Percentiles rank a stretch among this genome's conserved stretches.
Evolutionary conservation across 2,329 filamentous ascomycete genomes (phyloP).

Genomic region (Claviceps capensis): DNA sequence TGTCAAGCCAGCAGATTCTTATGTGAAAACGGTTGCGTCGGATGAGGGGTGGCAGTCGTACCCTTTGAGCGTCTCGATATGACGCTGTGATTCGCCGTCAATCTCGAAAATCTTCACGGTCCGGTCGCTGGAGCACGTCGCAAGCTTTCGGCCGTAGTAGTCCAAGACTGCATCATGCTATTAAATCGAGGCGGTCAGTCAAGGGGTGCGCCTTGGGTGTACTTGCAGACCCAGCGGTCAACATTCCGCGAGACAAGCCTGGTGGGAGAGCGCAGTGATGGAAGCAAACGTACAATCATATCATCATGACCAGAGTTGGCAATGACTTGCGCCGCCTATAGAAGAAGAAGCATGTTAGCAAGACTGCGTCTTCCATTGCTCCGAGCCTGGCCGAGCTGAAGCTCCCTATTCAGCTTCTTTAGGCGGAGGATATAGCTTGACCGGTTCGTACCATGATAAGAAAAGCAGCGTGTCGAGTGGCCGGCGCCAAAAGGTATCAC

Average conservation of each 20-base stretch:
- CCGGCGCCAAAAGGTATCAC: slow-evolving; percentile 1
- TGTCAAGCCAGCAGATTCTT: background rate
- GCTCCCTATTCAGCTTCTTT: background rate
- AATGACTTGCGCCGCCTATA: slow-evolving; percentile 30
- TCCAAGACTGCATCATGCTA: slow-evolving; percentile 96
- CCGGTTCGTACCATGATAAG: slow-evolving; percentile 3
- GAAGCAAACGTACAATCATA: slow-evolving; percentile 74
- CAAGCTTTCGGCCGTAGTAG: slow-evolving; percentile 92
- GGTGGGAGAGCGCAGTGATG: background rate
- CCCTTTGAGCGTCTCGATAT: slow-evolving; percentile 92
- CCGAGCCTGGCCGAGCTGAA: background rate
- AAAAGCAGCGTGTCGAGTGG: background rate
- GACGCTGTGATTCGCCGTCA: slow-evolving; percentile 77
- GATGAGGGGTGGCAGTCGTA: slow-evolving; percentile 26
- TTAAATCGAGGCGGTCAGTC: slow-evolving; percentile 8
- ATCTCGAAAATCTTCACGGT: slow-evolving; percentile 99
- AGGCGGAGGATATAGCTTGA: background rate
- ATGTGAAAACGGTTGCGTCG: too few species aligned
- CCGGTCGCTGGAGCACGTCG: slow-evolving; percentile 94
- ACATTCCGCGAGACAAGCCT: background rate
- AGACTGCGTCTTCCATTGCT: background rate
- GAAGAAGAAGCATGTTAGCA: slow-evolving; percentile 13
- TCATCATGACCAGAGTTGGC: slow-evolving; percentile 64
- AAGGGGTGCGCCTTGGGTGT: background rate
- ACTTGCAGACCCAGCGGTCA: background rate